Evolutionary conservation across 768 basidiomycete genomes (phyloP).

Genomic region (Mycena rosella): DNA sequence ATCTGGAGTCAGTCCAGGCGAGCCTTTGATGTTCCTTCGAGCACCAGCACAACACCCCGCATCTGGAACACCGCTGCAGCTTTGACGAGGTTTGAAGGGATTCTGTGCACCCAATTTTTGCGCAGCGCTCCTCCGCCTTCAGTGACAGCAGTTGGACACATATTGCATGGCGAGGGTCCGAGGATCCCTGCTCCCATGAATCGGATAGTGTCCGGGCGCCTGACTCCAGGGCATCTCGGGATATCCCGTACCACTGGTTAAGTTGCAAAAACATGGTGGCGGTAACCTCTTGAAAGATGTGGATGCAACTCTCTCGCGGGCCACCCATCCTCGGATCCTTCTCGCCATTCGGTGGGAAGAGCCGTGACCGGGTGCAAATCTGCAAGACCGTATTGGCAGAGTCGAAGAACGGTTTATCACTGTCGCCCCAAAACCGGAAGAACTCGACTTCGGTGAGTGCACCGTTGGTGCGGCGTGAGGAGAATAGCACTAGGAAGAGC

Average conservation of each 20-base stretch:
- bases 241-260: not conserved
- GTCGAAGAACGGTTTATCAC: not conserved
- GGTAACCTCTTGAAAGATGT: constrained; percentile 4
- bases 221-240: no score
- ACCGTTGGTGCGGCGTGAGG: not conserved
- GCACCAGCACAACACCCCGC: constrained; percentile 5
- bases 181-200: not conserved
- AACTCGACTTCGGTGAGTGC: not conserved
- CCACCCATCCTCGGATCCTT: not conserved
- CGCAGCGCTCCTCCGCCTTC: constrained; percentile 1
- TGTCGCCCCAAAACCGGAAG: not conserved
- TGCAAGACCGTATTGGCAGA: not conserved
- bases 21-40: constrained; percentile 8
- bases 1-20: not conserved
- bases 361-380: not conserved
- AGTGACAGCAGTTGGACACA: not conserved
- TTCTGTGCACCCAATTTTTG: not conserved
- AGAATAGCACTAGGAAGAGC: not conserved
- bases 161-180: not conserved
- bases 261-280: not conserved
- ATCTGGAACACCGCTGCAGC: not conserved
- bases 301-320: not conserved
- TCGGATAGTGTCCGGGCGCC: no score
- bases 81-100: constrained; percentile 4
- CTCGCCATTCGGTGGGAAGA: not conserved